Evolutionary conservation across 2,329 filamentous ascomycete genomes (phyloP), one percentile per base, ranked within the genome.

Genomic region (Neocucurbitaria cava): DNA sequence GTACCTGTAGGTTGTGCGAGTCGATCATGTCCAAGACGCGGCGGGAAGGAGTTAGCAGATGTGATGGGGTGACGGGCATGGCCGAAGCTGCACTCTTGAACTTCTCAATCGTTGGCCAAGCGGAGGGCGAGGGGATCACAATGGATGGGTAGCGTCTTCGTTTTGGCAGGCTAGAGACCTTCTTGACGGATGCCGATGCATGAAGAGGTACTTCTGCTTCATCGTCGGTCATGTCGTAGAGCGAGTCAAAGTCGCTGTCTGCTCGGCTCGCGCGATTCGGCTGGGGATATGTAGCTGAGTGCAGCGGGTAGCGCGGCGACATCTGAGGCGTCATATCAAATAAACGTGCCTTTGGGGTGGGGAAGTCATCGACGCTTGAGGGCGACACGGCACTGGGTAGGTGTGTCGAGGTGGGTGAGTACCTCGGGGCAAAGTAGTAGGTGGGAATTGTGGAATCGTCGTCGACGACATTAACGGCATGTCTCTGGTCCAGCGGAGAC

Each of bases 201-300:
- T 82, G 70, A 72, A 83, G 69, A 68, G 79, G 67, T 66, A 87
- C 73, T 68, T 77, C 76, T 8, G 85, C 82, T 65, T 96, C 92
- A 49, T 92, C 72, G 62, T 96, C 92, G 15, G 91, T 92, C 38
- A 91, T 84, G 75, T 95, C 90, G 75, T 96, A 96, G 44, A 96
- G 79, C 66, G 96, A 91, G 75, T 96, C 91, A 66, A 94, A 94
- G 61, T 91, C 88, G 63, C 85, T 90, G 59, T 83, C 83, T 65
- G 87, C 86, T 62, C 88, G 89, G 74, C 84, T 81, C 66, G 86
- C 85, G 62, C 88, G 88, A 72, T 83, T 80, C 65, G 86, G 81
- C 87, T 59, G 84, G 82, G 85, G 36, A 41, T 69, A 65, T 15
- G 63, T 55, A n/a, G 62, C 59, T 35, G 68, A 61, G 26, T 62